These are phyloP conservation scores for Cystofilobasidium capitatum DNA, from an alignment of 768 basidiomycete species.

Conservation along the genomic window DNA sequence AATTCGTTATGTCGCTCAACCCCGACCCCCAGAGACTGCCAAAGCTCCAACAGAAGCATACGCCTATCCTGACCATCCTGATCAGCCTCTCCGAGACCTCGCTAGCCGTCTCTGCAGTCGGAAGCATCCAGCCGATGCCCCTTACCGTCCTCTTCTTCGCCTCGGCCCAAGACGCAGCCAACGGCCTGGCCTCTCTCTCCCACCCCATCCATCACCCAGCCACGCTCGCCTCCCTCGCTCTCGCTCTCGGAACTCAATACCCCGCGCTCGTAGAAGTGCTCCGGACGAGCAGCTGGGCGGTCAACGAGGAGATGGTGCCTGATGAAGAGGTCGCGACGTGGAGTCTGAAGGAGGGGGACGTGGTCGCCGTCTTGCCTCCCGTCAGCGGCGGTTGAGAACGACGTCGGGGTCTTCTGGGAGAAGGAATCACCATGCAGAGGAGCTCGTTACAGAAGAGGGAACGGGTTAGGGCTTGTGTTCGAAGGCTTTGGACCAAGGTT, in stretches of 20 bases:
- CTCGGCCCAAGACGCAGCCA: slow-evolving; percentile 5
- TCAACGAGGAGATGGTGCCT: slow-evolving; percentile 22
- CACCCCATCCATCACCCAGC: background rate
- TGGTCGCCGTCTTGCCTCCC: slow-evolving; percentile 12
- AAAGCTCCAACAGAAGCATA: too few relatives aligned
- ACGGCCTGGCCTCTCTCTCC: background rate
- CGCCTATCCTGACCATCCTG: background rate
- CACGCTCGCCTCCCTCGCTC: background rate
- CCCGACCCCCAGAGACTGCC: too few relatives aligned
- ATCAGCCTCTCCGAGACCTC: background rate
- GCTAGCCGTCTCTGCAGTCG: background rate
- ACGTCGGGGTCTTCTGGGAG: background rate
- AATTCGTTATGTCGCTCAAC: too few relatives aligned
- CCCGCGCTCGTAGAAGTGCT: slow-evolving; percentile 1
- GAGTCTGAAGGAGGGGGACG: slow-evolving; percentile 4
- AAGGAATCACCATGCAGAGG: too few relatives aligned
- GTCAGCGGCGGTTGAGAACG: slow-evolving; percentile 12
- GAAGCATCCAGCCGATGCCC: too few relatives aligned
- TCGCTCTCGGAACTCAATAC: background rate
- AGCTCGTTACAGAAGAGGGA: too few relatives aligned
- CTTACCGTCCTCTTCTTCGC: slow-evolving; percentile 12
- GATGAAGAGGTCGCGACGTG: slow-evolving; percentile 10
- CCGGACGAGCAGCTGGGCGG: slow-evolving; percentile 13
- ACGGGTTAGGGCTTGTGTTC: too few relatives aligned
- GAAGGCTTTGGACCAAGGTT: too few relatives aligned